phyloP scores from a whole-genome alignment of 768 basidiomycete genomes.

The Trametes cingulata region DNA sequence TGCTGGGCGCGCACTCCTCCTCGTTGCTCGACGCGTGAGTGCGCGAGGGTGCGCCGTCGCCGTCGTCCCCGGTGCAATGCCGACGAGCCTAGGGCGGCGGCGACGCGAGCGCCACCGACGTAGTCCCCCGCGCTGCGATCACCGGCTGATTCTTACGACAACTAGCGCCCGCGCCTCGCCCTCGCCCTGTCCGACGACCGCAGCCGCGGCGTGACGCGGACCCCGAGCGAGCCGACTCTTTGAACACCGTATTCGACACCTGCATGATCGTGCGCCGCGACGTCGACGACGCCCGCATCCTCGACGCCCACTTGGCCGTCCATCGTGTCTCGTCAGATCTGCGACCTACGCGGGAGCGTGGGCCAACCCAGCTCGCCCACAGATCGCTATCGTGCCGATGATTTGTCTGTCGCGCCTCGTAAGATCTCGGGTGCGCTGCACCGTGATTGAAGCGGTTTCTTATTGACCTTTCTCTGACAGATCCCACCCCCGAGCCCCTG shows the following conservation, averaged over 20 bases:
- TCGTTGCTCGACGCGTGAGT: neutral
- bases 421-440: neutral
- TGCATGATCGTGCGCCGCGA: neutral
- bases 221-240: neutral
- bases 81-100: neutral
- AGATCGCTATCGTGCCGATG: neutral
- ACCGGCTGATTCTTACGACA: slow-evolving; percentile 4
- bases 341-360: too few relatives aligned
- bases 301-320: neutral
- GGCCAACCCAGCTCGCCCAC: neutral
- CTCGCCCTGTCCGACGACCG: neutral
- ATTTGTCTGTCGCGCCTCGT: neutral
- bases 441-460: slow-evolving; percentile 2
- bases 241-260: slow-evolving; percentile 6
- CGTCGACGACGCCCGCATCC: neutral
- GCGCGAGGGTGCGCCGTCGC: neutral
- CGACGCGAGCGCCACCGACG: slow-evolving; percentile 10
- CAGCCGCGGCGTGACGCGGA: neutral
- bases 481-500: slow-evolving; percentile 1
- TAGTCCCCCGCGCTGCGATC: neutral
- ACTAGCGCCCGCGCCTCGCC: neutral
- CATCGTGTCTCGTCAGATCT: too few relatives aligned
- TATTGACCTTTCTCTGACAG: slow-evolving; percentile 12
- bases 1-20: too few relatives aligned
- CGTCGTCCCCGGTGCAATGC: slow-evolving; percentile 4